Percentiles rank a stretch among this genome's conserved stretches.
phyloP scores from a whole-genome alignment of 1,139 yeast species.

The Blastobotrys elegans region DNA sequence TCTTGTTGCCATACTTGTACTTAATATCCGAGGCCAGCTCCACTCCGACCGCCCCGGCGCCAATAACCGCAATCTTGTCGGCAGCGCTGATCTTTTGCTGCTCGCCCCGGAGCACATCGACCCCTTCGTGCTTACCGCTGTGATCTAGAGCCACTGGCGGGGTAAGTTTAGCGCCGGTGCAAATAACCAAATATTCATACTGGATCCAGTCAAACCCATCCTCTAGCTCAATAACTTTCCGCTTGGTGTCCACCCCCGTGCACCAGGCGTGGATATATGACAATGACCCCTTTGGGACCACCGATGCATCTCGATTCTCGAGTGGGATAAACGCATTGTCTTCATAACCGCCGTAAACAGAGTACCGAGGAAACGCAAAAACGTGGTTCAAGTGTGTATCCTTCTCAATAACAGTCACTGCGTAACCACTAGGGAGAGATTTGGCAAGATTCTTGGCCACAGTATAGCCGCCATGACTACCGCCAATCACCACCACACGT shows the following conservation, averaged over 20 bases:
- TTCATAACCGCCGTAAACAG: slow-evolving; percentile 19
- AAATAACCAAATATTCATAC: slow-evolving; percentile 74
- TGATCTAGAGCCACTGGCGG: slow-evolving; percentile 43
- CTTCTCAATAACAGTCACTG: slow-evolving; percentile 17
- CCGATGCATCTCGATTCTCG: slow-evolving; percentile 8
- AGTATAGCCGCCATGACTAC: slow-evolving; percentile 20
- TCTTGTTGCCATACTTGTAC: slow-evolving; percentile 20
- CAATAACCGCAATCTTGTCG: slow-evolving; percentile 22
- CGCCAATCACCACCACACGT: slow-evolving; percentile 20
- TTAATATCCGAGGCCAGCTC: slow-evolving; percentile 27
- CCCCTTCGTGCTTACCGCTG: slow-evolving; percentile 14
- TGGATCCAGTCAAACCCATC: slow-evolving; percentile 24
- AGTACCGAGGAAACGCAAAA: slow-evolving; percentile 21
- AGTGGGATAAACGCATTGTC: slow-evolving; percentile 19
- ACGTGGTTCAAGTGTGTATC: slow-evolving; percentile 17
- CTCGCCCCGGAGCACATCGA: slow-evolving; percentile 5
- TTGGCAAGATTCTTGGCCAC: slow-evolving; percentile 17
- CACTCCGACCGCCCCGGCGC: slow-evolving; percentile 28
- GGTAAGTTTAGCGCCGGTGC: slow-evolving; percentile 77
- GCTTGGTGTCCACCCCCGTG: slow-evolving; percentile 7
- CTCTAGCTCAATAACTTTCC: slow-evolving; percentile 2
- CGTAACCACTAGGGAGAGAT: slow-evolving; percentile 15
- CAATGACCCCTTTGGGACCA: slow-evolving; percentile 14
- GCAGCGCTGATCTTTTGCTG: slow-evolving; percentile 17
- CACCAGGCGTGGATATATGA: slow-evolving; percentile 5